These are phyloP conservation scores for Aegle marmelos DNA, from an alignment of 345 rosid species.

Conservation along the genomic window DNA sequence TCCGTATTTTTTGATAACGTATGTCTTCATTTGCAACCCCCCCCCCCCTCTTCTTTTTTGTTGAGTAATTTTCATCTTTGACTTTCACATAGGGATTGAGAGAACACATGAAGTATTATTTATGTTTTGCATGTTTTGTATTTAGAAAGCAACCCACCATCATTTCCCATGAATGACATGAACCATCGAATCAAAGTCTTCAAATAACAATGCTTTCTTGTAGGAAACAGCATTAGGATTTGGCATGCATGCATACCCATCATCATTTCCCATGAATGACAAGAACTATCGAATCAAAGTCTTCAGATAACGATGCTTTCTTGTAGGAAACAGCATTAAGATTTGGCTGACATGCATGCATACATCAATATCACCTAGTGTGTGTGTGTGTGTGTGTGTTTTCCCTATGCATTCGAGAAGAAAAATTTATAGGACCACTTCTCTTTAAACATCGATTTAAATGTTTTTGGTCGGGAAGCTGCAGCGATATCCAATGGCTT, in stretches of 20 bases:
- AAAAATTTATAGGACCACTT: background rate
- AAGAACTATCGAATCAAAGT: no score
- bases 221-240: background rate
- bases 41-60: no score
- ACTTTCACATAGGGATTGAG: background rate
- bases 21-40: no score
- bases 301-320: background rate
- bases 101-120: background rate
- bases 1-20: no score
- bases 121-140: background rate
- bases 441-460: background rate
- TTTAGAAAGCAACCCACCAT: background rate
- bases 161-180: background rate
- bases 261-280: no score
- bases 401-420: background rate
- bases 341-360: slow-evolving; percentile 1
- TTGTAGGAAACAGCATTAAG: background rate
- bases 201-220: background rate
- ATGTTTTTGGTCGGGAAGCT: background rate
- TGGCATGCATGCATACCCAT: slow-evolving; percentile 6
- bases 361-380: background rate
- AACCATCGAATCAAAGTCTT: background rate
- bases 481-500: background rate
- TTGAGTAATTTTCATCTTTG: no score
- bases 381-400: no score